Evolutionary conservation across 176 grass and related monocot genomes (phyloP), one percentile per base, ranked within the genome.

Genomic region (Microstegium vimineum): DNA sequence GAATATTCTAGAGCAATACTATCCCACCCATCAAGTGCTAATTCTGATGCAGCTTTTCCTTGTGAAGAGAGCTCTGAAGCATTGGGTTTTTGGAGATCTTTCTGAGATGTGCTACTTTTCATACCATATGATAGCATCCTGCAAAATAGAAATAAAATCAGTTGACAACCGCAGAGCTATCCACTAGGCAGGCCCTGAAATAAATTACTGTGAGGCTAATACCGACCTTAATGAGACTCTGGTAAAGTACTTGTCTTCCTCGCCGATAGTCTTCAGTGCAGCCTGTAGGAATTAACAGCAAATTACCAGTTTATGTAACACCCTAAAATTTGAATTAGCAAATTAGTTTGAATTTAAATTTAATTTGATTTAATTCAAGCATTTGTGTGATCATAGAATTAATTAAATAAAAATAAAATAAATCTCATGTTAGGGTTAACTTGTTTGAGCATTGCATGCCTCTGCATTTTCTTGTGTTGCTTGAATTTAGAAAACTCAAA

Each of bases 181-280:
- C 80, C 52, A 42, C 20, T 81, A 66, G 43, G 36, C 5, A 62
- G 25, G 78, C 35, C 35, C 38, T 82, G 41, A 67, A 75, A 81
- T 78, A 66, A 60, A 71, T 61, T 70, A 69, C n/a, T 80, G 34
- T 57, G 6, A 66, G 35, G 42, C n/a, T 84, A 76, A 85, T 59
- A 18, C 14, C 14, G 63, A 97, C 92, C 96, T 95, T 86, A 98
- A 79, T 30, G 96, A 93, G 71, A 98, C 91, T 74, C 90, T 92
- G 83, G 93, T 62, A 64, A 98, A 98, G 85, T 95, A 93, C 54
- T 98, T 95, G 75, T 95, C 96, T 86, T 98, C 96, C 22, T 98
- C 93, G 12, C 93, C 85, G 26, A 98, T 93, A 56, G 93, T 98
- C 82, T 98, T 98, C 62, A 98, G 66, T 49, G 93, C 96, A 76